These are phyloP conservation scores for Dendrobium catenatum DNA, from an alignment of 106 monocot genomes.

Conservation along the genomic window DNA sequence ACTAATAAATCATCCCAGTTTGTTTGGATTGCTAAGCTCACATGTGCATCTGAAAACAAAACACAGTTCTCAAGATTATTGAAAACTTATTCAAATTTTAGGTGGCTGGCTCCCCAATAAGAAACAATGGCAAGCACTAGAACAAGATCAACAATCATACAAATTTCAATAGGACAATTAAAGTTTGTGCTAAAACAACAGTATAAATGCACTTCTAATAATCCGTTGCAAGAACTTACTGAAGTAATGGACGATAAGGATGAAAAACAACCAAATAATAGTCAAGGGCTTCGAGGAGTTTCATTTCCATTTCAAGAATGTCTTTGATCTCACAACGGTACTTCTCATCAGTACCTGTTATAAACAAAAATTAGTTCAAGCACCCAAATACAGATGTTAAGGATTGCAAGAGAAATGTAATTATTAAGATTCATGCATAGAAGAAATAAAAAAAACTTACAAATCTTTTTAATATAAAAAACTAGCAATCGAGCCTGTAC, in stretches of 20 bases:
- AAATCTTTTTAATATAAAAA: conserved; percentile 89
- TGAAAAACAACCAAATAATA: conserved; percentile 98
- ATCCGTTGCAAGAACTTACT: conserved; percentile 40
- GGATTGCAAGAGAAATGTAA: background rate
- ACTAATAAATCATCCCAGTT: too few relatives aligned
- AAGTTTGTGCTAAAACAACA: background rate
- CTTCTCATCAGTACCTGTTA: conserved; percentile 73
- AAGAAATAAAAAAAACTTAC: conserved; percentile 26
- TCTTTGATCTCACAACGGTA: conserved; percentile 93
- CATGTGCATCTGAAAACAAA: background rate
- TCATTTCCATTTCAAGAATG: conserved; percentile 99
- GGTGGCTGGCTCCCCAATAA: background rate
- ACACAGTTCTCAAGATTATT: background rate
- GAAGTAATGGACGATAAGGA: conserved; percentile 86
- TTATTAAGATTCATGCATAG: background rate
- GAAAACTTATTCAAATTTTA: background rate
- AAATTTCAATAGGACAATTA: background rate
- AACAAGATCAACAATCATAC: conserved; percentile 1
- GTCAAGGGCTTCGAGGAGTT: conserved; percentile 96
- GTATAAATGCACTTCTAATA: background rate
- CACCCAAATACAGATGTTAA: background rate
- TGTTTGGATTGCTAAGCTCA: too few relatives aligned
- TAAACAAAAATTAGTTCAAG: conserved; percentile 2
- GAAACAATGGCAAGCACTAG: background rate
- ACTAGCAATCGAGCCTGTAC: conserved; percentile 94